Percentiles rank a stretch among this genome's conserved stretches.
phyloP scores from a whole-genome alignment of 306 rosid species.

The Chamaecrista fasciculata region DNA sequence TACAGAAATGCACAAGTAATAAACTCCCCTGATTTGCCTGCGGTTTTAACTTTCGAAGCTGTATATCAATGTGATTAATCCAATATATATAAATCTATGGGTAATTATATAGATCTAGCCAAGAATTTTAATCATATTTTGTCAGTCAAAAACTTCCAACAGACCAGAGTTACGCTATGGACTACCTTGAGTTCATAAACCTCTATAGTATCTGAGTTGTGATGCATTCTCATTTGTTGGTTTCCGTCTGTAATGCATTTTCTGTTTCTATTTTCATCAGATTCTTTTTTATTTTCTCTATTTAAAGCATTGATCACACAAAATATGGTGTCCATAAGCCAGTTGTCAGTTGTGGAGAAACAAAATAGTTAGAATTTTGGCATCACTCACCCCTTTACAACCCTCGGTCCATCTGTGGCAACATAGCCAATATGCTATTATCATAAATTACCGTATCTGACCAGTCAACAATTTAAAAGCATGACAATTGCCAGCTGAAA shows the following conservation, averaged over 20 bases:
- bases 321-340: not conserved
- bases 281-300: not conserved
- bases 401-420: not conserved
- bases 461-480: no score
- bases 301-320: not conserved
- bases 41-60: not conserved
- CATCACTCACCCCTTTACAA: not conserved
- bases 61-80: no score
- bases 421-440: not conserved
- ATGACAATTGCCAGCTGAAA: not conserved
- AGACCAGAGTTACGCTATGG: no score
- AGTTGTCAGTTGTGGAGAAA: not conserved
- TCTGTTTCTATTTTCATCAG: no score
- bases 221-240: no score
- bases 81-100: no score
- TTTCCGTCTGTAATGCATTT: not conserved
- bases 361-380: not conserved
- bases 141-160: no score
- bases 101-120: no score
- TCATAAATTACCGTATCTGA: no score
- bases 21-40: not conserved
- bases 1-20: conserved; percentile 12
- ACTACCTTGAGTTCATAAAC: no score
- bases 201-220: no score
- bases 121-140: no score